Evolutionary conservation across 2,329 filamentous ascomycete genomes (phyloP), one percentile per base, ranked within the genome.

Genomic region (Boeremia exigua): DNA sequence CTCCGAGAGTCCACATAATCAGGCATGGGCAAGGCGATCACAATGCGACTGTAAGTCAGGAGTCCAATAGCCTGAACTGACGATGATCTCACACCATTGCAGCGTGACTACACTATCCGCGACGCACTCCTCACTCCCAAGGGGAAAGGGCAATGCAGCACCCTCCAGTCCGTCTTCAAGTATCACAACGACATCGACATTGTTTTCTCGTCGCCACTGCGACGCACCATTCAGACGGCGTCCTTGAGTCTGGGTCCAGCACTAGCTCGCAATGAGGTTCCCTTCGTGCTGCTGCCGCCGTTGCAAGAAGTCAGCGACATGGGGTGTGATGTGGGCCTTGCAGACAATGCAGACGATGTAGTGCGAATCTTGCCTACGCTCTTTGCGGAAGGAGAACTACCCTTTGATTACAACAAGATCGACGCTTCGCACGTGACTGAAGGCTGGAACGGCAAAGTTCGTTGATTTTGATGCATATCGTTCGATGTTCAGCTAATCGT

Each of bases 151-250:
- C 92, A 97, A 82, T 96, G 92, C 78, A 78, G 75, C 25, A 73
- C 76, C 14, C 86, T 96, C 76, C 82, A 65, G 70, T 79, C 28
- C 59, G 65, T 76, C 0, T 96, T 96, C 72, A 85, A 89, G 9
- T 76, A 84, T 74, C 88, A 69, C 46, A 48, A 63, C 25, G 56
- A 61, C 2, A 79, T 95, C 68, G 88, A 88, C 4, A 82, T 89
- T 63, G 82, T 96, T 11, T 83, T 92, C 19, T 87, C 91, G 34
- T 95, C 91, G 1, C 92, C 92, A 6, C 82, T 96, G 63, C 87
- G 88, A 46, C 86, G 92, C 59, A 96, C 92, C 2, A 81, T 96
- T 40, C 86, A 91, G 76, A 96, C 92, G 2, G 88, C 89, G 30
- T 81, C 92, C 28, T 78, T 86, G 49, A 83, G 85, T 40, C 96